These are phyloP conservation scores for Diaporthe sp. DNA, from an alignment of 2,329 filamentous ascomycete species.

Conservation along the genomic window DNA sequence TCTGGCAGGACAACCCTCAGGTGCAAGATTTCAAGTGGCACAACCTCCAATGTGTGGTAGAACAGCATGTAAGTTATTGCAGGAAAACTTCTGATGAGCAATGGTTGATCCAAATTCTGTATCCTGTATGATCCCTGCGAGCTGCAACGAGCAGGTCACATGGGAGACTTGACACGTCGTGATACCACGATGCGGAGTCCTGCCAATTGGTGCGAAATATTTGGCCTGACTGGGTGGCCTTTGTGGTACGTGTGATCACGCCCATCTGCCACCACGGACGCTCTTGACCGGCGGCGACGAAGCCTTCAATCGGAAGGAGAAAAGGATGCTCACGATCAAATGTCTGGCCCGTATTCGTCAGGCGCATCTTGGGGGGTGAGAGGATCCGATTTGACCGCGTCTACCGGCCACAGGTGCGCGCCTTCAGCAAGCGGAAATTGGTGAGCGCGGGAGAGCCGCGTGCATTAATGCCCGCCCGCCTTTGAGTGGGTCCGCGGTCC, in stretches of 20 bases:
- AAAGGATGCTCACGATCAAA: not conserved
- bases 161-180: slow-evolving; percentile 5
- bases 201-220: slow-evolving; percentile 32
- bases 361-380: not conserved
- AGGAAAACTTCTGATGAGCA: not conserved
- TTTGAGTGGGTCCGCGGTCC: not conserved
- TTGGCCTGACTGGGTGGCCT: not conserved
- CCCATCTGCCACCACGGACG: slow-evolving; percentile 14
- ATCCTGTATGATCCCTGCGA: not conserved
- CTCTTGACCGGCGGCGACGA: not conserved
- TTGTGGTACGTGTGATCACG: not conserved
- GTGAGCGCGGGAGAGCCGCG: not conserved
- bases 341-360: not conserved
- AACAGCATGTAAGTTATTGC: not conserved
- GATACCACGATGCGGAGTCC: not conserved
- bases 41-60: not conserved
- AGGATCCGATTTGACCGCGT: slow-evolving; percentile 29
- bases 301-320: not conserved
- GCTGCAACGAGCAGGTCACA: not conserved
- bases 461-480: slow-evolving; percentile 3
- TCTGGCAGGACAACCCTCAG: too few species aligned
- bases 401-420: not conserved
- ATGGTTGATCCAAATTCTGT: too few species aligned
- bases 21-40: not conserved
- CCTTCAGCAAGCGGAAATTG: not conserved